A percentile compares a stretch with the other conserved stretches of the same genome.
phyloP scores from a whole-genome alignment of 2,329 filamentous ascomycete genomes.

The Tolypocladium guangdongense region DNA sequence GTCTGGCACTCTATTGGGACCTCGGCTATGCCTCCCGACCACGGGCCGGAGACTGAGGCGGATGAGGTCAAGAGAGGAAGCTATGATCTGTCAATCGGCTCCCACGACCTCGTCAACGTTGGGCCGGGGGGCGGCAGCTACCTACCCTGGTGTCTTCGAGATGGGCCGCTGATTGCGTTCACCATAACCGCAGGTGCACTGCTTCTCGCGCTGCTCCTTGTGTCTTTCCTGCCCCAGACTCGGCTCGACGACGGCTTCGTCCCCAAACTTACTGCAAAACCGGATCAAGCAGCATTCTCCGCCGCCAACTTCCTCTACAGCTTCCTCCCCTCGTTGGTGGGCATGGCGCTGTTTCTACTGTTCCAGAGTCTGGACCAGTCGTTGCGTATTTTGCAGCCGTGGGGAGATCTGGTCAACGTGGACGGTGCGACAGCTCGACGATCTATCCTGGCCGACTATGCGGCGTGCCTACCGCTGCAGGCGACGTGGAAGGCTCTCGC shows the following conservation, averaged over 20 bases:
- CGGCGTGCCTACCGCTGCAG: conserved; percentile 52
- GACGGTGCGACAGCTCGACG: conserved; percentile 51
- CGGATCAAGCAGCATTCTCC: conserved; percentile 59
- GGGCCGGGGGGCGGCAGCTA: conserved; percentile 41
- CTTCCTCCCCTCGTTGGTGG: conserved; percentile 60
- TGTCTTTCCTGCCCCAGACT: conserved; percentile 65
- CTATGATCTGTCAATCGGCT: conserved; percentile 20
- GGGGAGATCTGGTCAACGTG: conserved; percentile 47
- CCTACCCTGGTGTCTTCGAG: conserved; percentile 67
- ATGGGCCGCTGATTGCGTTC: conserved; percentile 54
- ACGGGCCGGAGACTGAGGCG: conserved; percentile 10
- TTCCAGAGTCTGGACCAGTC: conserved; percentile 58
- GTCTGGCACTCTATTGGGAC: conserved; percentile 71
- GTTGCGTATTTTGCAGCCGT: conserved; percentile 57
- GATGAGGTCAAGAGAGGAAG: conserved; percentile 16
- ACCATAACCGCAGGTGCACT: conserved; percentile 49
- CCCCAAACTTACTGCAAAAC: conserved; percentile 52
- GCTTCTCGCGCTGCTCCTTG: conserved; percentile 59
- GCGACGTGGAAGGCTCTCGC: conserved; percentile 44
- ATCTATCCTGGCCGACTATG: conserved; percentile 61
- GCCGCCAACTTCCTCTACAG: conserved; percentile 80
- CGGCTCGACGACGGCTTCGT: conserved; percentile 59
- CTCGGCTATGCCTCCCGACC: conserved; percentile 20
- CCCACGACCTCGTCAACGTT: conserved; percentile 15
- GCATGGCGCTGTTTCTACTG: conserved; percentile 53